Percentiles rank a stretch among this genome's conserved stretches.
phyloP scores from a whole-genome alignment of 2,329 filamentous ascomycete genomes.

The Talaromyces sp. region DNA sequence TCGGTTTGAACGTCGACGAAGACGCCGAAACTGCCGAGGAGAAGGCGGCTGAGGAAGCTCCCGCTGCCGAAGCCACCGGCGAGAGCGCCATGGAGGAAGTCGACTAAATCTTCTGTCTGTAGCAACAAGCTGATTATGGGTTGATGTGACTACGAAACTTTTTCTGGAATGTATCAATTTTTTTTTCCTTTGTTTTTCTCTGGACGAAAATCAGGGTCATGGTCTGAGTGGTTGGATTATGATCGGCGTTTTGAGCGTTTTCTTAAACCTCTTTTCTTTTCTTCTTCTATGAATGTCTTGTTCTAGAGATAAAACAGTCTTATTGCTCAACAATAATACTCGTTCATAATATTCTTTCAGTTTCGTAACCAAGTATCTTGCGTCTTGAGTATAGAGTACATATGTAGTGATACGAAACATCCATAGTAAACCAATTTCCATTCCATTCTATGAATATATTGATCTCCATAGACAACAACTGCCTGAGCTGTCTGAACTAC shows the following conservation, averaged over 20 bases:
- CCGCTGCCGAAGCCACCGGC: conserved; percentile 60
- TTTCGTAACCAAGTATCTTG: neutral
- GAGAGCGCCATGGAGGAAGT: conserved; percentile 99
- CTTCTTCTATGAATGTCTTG: neutral
- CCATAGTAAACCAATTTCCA: neutral
- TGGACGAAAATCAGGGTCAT: conserved; percentile 15
- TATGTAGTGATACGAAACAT: neutral
- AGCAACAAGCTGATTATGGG: conserved; percentile 4
- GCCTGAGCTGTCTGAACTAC: too few species aligned
- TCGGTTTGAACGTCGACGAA: conserved; percentile 96
- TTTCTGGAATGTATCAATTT: conserved; percentile 11
- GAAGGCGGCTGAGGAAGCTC: conserved; percentile 52
- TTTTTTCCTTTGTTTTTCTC: conserved; percentile 9
- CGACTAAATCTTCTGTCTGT: conserved; percentile 61
- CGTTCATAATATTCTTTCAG: neutral
- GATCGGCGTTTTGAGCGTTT: conserved; percentile 16
- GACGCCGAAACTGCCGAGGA: conserved; percentile 65
- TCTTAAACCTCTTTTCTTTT: neutral
- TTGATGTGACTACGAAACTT: conserved; percentile 15
- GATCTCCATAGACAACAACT: too few species aligned
- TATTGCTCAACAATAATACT: conserved; percentile 7
- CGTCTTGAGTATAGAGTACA: too few species aligned
- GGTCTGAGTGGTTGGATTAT: conserved; percentile 12
- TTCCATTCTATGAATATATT: neutral
- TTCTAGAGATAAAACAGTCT: neutral